Evolutionary conservation across 768 basidiomycete genomes (phyloP).

Genomic region (Russula compacta): DNA sequence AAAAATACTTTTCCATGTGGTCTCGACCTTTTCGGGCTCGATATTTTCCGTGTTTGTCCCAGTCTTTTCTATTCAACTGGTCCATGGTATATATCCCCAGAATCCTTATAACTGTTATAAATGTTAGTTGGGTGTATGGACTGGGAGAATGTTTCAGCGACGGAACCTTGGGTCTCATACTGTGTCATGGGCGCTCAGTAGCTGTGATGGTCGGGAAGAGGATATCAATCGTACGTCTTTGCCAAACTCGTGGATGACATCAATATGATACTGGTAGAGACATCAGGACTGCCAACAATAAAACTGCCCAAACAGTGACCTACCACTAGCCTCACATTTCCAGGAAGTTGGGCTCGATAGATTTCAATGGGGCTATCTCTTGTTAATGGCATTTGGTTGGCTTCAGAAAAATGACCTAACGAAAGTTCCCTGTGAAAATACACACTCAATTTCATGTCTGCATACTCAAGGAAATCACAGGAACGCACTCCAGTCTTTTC

Average conservation of each 20-base stretch:
- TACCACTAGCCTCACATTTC: constrained; percentile 11
- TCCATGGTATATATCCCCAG: constrained; percentile 8
- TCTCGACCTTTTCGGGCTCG: not conserved
- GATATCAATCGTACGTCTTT: constrained; percentile 6
- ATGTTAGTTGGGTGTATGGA: not conserved
- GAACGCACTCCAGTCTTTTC: constrained; percentile 4
- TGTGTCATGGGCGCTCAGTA: not conserved
- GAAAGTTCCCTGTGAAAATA: constrained; percentile 11
- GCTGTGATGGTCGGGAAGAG: too few relatives aligned
- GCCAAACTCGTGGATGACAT: constrained; percentile 9
- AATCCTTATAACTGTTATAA: not conserved
- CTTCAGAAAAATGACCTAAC: constrained; percentile 11
- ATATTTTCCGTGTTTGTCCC: constrained; percentile 4
- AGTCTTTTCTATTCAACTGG: constrained; percentile 6
- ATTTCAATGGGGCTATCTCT: constrained; percentile 14
- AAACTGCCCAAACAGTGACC: not conserved
- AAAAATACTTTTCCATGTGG: not conserved
- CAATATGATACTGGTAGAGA: constrained; percentile 12
- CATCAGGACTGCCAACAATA: not conserved
- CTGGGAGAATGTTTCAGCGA: not conserved
- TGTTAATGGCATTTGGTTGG: constrained; percentile 11
- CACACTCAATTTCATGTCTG: not conserved
- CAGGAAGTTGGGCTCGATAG: constrained; percentile 15
- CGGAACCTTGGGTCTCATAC: constrained; percentile 12
- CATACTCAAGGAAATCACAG: not conserved